Base-by-base conservation (phyloP, 805 yeast species). In the Spathaspora gorwiae region DNA sequence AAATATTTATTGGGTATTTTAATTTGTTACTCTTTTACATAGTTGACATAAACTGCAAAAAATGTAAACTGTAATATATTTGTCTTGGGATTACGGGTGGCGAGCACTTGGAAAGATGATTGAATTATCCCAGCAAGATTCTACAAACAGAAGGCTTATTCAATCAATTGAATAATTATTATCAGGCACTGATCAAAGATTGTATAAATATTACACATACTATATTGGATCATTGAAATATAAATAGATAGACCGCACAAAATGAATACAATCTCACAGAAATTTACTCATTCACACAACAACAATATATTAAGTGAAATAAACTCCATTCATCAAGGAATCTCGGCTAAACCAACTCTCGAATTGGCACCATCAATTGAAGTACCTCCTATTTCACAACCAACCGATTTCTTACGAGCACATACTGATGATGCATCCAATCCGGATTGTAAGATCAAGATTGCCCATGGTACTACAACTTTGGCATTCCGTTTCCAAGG, bases 381-480 rank as follows among this genome's bases (percentile, higher is more conserved):
- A 44, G 66, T 89, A 60, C 96, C 97, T 29, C 94, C 94, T 46
- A 84, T 87, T 49, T 80, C 90, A 42, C 81, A 84, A 55, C 98
- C 99, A 30, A 81, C 96, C 6, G 95, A 87, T 44, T 92, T 92
- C 63, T 73, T 94, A 54, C 79, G 98, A 65, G 97, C 97, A n/a
- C 97, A 94, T 67, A 94, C 99, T 7, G 99, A 94, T 67, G 97
- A 94, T 66, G 83, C 89, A 14, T 62, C 82, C 49, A 92, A 90
- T 64, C 95, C 96, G 26, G 97, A 90, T 62, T 90, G 96, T 69
- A 86, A 83, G 60, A 92, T 94, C 72, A 92, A 94, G 65, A 87
- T 94, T 60, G 97, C 97, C 19, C 99, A 94, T 68, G 99, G 99
- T 65, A 94, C 99, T n/a, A 94, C 99, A 6, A 94, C 99, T 11